Evolutionary conservation across 2,329 filamentous ascomycete species (phyloP), one percentile per base, ranked within the genome.

Genomic region (Colletotrichum liaoningense): DNA sequence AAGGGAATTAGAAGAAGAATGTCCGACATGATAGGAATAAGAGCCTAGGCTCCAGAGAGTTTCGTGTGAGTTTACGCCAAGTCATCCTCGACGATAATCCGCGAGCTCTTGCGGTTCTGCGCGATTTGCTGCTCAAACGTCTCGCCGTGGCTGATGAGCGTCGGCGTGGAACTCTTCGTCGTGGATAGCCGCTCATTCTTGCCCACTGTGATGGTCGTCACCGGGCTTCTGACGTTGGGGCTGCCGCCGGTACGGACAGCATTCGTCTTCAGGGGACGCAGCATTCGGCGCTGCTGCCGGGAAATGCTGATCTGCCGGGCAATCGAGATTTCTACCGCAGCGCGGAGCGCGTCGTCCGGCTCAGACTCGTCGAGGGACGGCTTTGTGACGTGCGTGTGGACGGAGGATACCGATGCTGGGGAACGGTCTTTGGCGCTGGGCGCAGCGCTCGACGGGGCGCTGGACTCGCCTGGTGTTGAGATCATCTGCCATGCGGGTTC

Each of bases 261-360:
- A 64, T 76, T 80, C 26, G 81, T 83, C 77, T 87, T 84, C 52
- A 91, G 81, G 14, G 90, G 89, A n/a, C 88, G 86, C 22, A 93
- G 82, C 74, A 92, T 82, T 77, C 88, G 87, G 22, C 89, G 85
- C 80, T 93, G 92, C 80, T 91, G 86, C 14, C 88, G 84, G 14
- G 90, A 92, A 30, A 93, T 84, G 75, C 89, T 92, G 76, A 93
- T 92, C 79, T 93, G 91, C 1, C 92, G 86, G 0, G 91, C 91
- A 76, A 93, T 93, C 1, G 91, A 93, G 58, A 92, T 86, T 80
- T 93, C 89, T 4, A 92, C 90, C 1, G 91, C 89, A 56, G 86
- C 86, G 75, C 87, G 86, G 16, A 89, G 80, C 7, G 83, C 84
- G 26, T 80, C 79, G 75, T 86, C 84, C 1, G 81, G 65, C 52